phyloP scores from a whole-genome alignment of 495 filamentous ascomycete genomes.

The Sabuloglossum arenarium region DNA sequence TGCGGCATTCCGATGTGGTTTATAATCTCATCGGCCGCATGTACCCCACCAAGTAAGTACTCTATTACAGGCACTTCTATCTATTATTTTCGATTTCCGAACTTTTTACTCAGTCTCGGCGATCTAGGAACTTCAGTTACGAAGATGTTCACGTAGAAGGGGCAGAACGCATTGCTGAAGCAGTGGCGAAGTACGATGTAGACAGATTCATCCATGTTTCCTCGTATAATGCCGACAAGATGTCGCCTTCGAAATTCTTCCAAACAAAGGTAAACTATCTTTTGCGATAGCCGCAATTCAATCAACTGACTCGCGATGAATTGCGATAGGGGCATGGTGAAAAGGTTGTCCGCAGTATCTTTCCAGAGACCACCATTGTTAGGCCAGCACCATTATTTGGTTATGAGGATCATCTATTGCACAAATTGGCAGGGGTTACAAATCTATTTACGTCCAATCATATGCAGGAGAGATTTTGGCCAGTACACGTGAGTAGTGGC shows the following conservation, averaged over 20 bases:
- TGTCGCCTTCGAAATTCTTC: conserved; percentile 72
- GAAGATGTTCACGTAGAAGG: conserved; percentile 91
- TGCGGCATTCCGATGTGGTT: conserved; percentile 90
- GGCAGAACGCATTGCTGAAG: conserved; percentile 83
- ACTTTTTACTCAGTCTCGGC: neutral
- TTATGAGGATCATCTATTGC: conserved; percentile 79
- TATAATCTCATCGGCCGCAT: conserved; percentile 88
- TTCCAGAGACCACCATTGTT: conserved; percentile 95
- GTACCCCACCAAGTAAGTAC: conserved; percentile 81
- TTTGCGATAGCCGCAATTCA: neutral
- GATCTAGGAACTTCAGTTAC: conserved; percentile 66
- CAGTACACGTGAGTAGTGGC: conserved; percentile 57
- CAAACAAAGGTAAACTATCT: conserved; percentile 53
- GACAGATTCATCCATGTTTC: conserved; percentile 96
- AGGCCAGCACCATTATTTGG: conserved; percentile 87
- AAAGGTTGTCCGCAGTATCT: conserved; percentile 67
- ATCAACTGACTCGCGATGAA: neutral
- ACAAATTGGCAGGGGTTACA: conserved; percentile 53
- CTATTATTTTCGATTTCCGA: neutral
- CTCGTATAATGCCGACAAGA: conserved; percentile 68
- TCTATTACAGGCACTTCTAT: neutral
- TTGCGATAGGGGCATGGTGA: conserved; percentile 45
- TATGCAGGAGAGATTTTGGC: conserved; percentile 79
- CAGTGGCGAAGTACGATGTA: conserved; percentile 93
- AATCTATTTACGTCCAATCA: conserved; percentile 81